Conservation (phyloP, 306 rosid genomes). For the Prunus armeniaca region DNA sequence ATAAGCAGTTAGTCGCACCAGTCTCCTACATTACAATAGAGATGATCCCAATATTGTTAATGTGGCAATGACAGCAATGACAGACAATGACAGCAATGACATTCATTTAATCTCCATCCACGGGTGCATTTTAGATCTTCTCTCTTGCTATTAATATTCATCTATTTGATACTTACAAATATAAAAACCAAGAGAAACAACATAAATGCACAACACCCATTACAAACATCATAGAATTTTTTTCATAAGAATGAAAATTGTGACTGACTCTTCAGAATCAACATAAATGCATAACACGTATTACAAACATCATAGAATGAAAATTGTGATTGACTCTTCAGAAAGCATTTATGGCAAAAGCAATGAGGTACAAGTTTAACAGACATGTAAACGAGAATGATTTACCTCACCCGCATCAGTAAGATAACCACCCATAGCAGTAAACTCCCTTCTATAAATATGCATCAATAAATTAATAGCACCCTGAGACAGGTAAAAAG, state of each 20-base stretch:
- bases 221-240: not conserved
- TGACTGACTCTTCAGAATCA: not conserved
- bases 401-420: slow-evolving; percentile 97
- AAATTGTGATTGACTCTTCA: not conserved
- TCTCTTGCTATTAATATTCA: not conserved
- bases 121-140: not conserved
- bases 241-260: not conserved
- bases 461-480: slow-evolving; percentile 93
- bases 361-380: not conserved
- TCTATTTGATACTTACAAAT: not conserved
- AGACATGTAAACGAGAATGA: slow-evolving; percentile 25
- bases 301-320: not conserved
- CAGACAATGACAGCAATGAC: not conserved
- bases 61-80: not conserved
- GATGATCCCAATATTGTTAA: not conserved
- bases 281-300: not conserved
- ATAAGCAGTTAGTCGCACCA: not conserved
- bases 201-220: not conserved
- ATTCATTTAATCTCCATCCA: not conserved
- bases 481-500: slow-evolving; percentile 60
- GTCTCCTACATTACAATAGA: not conserved
- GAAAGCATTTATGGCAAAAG: not conserved
- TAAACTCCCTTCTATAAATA: slow-evolving; percentile 81
- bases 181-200: not conserved
- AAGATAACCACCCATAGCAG: slow-evolving; percentile 95